These are phyloP conservation scores for Colletotrichum australisinense DNA, from an alignment of 2,329 filamentous ascomycete genomes.

Conservation along the genomic window DNA sequence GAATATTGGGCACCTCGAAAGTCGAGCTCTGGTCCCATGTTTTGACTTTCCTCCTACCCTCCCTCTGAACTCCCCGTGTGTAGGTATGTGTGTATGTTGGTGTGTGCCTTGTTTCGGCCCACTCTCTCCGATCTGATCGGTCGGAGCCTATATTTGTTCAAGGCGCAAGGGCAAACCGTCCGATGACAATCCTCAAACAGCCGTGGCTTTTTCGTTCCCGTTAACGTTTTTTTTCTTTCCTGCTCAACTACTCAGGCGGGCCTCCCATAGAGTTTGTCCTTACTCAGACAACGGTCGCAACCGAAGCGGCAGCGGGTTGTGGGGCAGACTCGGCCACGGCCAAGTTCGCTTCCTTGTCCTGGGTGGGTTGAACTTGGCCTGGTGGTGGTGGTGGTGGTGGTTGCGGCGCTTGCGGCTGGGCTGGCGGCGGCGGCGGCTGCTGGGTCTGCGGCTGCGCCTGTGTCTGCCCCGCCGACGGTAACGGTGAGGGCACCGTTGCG, in stretches of 20 bases:
- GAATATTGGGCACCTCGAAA: neutral
- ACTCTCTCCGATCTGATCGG: conserved; percentile 24
- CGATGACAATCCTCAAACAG: neutral
- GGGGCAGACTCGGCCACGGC: conserved; percentile 2
- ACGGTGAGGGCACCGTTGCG: conserved; percentile 1
- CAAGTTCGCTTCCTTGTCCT: conserved; percentile 18
- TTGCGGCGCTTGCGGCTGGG: conserved; percentile 3
- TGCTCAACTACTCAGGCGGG: conserved; percentile 12
- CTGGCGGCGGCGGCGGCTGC: neutral
- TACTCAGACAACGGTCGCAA: conserved; percentile 22
- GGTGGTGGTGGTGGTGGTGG: neutral
- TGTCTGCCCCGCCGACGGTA: conserved; percentile 16
- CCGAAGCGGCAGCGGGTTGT: conserved; percentile 10
- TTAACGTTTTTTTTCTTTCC: neutral
- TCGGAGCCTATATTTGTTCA: conserved; percentile 16
- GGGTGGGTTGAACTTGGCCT: neutral
- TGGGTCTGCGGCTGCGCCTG: conserved; percentile 8
- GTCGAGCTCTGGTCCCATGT: neutral
- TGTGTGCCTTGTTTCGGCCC: conserved; percentile 21
- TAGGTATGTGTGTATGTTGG: no score
- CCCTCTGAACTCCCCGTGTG: neutral
- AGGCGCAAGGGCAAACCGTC: neutral
- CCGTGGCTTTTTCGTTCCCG: neutral
- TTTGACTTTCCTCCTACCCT: neutral
- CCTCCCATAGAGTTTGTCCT: neutral